Base-by-base conservation (phyloP, 164 flowering plant genomes). In the Nelumbo lutea region DNA sequence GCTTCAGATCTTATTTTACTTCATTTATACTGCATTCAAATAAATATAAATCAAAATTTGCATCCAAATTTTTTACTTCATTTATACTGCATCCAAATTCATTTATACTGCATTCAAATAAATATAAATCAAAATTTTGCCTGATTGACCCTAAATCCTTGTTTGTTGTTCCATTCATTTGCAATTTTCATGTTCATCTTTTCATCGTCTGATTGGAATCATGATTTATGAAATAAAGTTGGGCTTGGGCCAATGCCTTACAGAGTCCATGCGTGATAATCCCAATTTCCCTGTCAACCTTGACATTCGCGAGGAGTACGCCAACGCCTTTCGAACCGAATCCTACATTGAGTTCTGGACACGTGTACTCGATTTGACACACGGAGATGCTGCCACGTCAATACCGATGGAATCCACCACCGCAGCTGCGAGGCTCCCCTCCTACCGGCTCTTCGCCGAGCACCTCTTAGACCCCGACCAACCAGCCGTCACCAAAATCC, bases 301-400 rank as follows among this genome's bases (percentile, higher is more conserved):
- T 40, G 90, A 90, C 59, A 72, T 88, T 6, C 77, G 85, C 0
- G 93, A 87, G 67, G 96, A 90, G 61, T 90, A 88, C 41, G 91
- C 90, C 3, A 86, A 83, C 8, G 90, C 96, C 6, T 90, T 90
- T 43, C 81, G 91, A 1, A 90, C 96, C 0, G 82, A 87, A 73
- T 90, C 96, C 1, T 90, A 90, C 80, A 69, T 43, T 9, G 83
- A 82, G 13, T 90, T 90, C 40, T 90, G 91, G 93, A 72, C 85
- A 15, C 87, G 87, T 42, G 86, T 88, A 62, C 72, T 77, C 1
- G 73, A 80, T 4, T 46, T 88, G 2, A 76, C 76, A 59, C 15
- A 76, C 15, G 51, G 39, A 9, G 68, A 75, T 15, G 27, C 72
- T 3, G 44, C 79, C 73, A 74, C 79, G 11, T 38, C 59, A 14